Evolutionary conservation across 768 basidiomycete species (phyloP), one percentile per base, ranked within the genome.

Genomic region (Amyloporia xantha): DNA sequence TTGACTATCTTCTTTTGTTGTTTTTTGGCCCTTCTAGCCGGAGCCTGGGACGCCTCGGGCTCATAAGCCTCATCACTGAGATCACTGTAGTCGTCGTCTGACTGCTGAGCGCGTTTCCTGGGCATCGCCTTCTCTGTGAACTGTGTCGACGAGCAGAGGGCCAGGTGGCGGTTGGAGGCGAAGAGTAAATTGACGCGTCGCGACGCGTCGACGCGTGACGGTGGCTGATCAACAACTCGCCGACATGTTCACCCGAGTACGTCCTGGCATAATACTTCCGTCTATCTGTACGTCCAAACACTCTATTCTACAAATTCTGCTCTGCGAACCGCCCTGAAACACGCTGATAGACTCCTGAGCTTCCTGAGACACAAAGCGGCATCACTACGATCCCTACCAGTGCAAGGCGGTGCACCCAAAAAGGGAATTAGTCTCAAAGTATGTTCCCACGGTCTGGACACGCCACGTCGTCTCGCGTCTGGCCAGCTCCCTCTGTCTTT

Each of bases 361-460:
- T 33, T 15, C 9, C 30, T 33, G 30, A 7, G 30, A n/a, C n/a
- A n/a, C n/a, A n/a, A 33, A 33, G 15, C 7, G 30, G 9, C 30
- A 33, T 33, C 30, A 33, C 30, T 15, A 15, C 30, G 30, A 33
- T 33, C 30, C 10, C 33, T 7, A 20, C 9, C 38, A 19, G 38
- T 13, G 38, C 38, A 20, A 39, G 38, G 38, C 38, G 17, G 38
- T 39, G 38, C 17, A 6, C 17, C 17, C 13, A 17, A 9, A 39
- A 10, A 19, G 17, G 38, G 13, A 39, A 39, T 9, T 15, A 7
- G 30, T n/a, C n/a, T 35, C 10, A 35, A n/a, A n/a, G 10, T 35
- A 51, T 36, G 44, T 62, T 62, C 61, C 71, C 62, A 64, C 62
- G 62, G 49, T 21, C 48, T 46, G 56, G 62, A 60, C 62, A 63